phyloP scores from a whole-genome alignment of 2,329 filamentous ascomycete genomes.

The Coniochaeta sp. region DNA sequence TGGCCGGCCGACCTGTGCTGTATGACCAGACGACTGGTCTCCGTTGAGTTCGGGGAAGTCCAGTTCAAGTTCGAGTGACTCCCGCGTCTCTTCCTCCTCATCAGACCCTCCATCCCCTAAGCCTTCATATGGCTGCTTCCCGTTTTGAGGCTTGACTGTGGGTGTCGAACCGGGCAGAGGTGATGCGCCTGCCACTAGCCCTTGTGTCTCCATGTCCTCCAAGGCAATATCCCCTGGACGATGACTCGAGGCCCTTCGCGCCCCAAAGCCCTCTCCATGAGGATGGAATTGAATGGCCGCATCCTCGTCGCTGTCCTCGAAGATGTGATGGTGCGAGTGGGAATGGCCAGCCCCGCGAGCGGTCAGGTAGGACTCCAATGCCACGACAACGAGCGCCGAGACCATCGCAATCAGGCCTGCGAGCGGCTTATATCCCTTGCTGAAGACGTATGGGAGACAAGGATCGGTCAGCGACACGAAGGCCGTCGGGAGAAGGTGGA shows the following conservation, averaged over 20 bases:
- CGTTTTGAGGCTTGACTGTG: constrained; percentile 5
- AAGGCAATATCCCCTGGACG: constrained; percentile 43
- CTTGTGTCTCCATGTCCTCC: constrained; percentile 43
- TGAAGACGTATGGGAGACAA: constrained; percentile 74
- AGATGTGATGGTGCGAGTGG: constrained; percentile 48
- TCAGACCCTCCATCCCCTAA: constrained; percentile 16
- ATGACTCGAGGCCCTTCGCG: constrained; percentile 27
- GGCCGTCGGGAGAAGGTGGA: constrained; percentile 65
- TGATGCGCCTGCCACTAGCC: constrained; percentile 51
- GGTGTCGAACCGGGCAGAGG: constrained; percentile 51
- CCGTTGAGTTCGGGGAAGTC: constrained; percentile 53
- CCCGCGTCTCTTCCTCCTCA: constrained; percentile 40
- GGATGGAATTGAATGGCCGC: constrained; percentile 11
- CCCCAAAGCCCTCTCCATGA: constrained; percentile 24
- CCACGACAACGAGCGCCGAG: constrained; percentile 73
- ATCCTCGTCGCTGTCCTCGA: constrained; percentile 31
- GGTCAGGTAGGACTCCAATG: constrained; percentile 84
- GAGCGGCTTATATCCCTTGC: constrained; percentile 68
- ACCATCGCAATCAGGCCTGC: constrained; percentile 77
- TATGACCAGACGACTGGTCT: neutral
- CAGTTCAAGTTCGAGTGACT: constrained; percentile 41
- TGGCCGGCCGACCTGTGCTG: constrained; percentile 16
- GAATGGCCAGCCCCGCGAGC: constrained; percentile 57
- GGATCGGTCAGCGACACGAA: constrained; percentile 61
- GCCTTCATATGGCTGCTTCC: constrained; percentile 3